phyloP scores from a whole-genome alignment of 768 basidiomycete genomes.

The button mushroom (Agaricus bisporus) region DNA sequence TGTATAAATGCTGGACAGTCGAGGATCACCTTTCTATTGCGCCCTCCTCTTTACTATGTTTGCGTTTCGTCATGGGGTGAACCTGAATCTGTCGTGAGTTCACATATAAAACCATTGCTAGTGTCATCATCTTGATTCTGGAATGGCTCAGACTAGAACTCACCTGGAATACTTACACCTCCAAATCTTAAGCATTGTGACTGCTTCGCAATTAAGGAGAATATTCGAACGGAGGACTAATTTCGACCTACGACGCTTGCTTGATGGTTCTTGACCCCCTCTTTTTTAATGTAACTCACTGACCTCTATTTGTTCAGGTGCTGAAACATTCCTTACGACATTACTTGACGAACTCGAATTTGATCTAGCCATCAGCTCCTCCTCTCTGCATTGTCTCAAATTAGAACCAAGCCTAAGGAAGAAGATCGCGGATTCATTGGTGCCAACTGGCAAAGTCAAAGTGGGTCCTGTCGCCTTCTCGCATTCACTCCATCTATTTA shows the following conservation, averaged over 20 bases:
- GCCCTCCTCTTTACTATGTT: conserved; percentile 87
- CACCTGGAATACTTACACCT: conserved; percentile 95
- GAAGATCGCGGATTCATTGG: conserved; percentile 72
- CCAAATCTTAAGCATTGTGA: conserved; percentile 88
- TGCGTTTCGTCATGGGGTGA: conserved; percentile 92
- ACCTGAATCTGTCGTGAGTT: conserved; percentile 82
- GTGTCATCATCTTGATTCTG: background rate
- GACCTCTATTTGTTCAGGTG: conserved; percentile 40
- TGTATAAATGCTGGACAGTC: conserved; percentile 80
- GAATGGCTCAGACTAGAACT: conserved; percentile 68
- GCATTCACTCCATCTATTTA: background rate
- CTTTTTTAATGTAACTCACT: background rate
- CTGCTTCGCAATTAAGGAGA: conserved; percentile 73
- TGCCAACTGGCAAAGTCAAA: conserved; percentile 77
- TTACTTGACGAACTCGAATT: conserved; percentile 65
- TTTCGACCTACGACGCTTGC: conserved; percentile 77
- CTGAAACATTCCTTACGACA: conserved; percentile 74
- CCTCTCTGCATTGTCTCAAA: conserved; percentile 75
- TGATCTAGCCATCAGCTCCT: conserved; percentile 78
- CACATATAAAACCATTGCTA: background rate
- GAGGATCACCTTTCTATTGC: conserved; percentile 80
- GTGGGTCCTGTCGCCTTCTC: conserved; percentile 26
- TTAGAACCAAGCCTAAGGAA: conserved; percentile 65
- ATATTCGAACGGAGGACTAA: conserved; percentile 89
- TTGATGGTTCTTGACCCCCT: conserved; percentile 44